Base-by-base conservation (phyloP, 768 basidiomycete species). In the Paxillus ammoniavirescens region DNA sequence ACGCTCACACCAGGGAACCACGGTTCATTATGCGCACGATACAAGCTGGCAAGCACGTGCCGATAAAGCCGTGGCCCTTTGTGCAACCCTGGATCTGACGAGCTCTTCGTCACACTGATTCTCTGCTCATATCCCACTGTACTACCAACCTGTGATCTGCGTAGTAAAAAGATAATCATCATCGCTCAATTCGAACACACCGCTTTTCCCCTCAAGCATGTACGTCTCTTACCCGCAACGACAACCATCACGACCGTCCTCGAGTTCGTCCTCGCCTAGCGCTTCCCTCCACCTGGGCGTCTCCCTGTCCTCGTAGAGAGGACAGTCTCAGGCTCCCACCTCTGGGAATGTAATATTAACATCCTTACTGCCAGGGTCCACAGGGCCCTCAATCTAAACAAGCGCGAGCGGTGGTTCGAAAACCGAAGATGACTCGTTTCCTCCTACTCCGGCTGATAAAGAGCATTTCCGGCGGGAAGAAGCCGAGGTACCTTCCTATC, bases 391-490 rank as follows among this genome's bases (percentile, higher is more conserved):
- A n/a, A n/a, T 40, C 66, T n/a, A 61, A 30, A 17, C 55, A 50
- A 42, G 9, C 14, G 5, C 38, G 50, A 31, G 50, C 26, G 43
- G 53, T 26, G 53, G 61, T 31, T 33, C 54, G 2, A 65, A 60
- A 43, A 60, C 62, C 10, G 55, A 64, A 30, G 59, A 72, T 23
- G 67, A 72, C 36, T 57, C 71, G 7, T 65, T 80, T 10, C 78
- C 80, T 12, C 73, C 78, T 15, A 61, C 77, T 21, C 77, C 76
- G 0, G 69, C 67, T 12, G 61, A 68, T 5, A 28, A 55, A 18
- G 59, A 46, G 66, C 15, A 45, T 65, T 46, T 53, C 51, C 49
- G 47, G 60, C 44, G 53, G 61, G 56, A 56, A 62, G 56, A 56
- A 53, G 12, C 18, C 54, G 14, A 56, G 50, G 8, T 55, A 63